Base-by-base conservation (phyloP, 2,329 filamentous ascomycete species). In the Trichoderma simmonsii region DNA sequence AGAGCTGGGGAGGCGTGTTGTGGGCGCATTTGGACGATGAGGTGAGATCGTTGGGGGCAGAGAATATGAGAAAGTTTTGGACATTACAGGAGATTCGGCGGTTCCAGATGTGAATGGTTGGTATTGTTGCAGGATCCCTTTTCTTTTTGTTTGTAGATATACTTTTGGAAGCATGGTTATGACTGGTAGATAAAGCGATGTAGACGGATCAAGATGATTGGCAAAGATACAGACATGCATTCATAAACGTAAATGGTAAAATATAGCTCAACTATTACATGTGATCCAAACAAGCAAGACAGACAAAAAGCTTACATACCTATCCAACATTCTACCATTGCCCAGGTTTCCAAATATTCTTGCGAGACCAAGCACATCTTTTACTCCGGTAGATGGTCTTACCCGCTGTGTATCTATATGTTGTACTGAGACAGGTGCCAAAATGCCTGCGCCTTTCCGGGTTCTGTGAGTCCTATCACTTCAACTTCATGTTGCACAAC, bases 1-100 rank as follows among this genome's bases (percentile, higher is more conserved):
- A 97, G 80, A 81, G 81, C 5, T 97, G 95, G 88, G 92, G 92
- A 12, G 84, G 85, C 11, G 92, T 97, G 74, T 80, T 97, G 63
- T 95, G 93, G 92, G 84, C 83, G 77, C 94, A 97, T 85, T 83
- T 97, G 73, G 93, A 96, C 77, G 91, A 95, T 76, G 94, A 97
- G 85, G 94, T 97, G 8, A 84, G 86, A 80, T 88, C 92, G 75
- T 81, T 97, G 36, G 89, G 91, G 2, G 94, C 94, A 59, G 92
- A 96, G 80, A 97, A 95, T 79, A 97, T 97, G 94, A 86, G 93
- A 76, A 89, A 86, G 81, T 94, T 92, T 81, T 97, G 93, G 93
- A 92, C 86, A 0, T 76, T 90, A 73, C 89, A 93, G 61, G 94
- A 97, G 85, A 90, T 97, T 81, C 84, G 82, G 79, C 82, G 60